phyloP scores from a whole-genome alignment of 148 eudicot species.

The Chenopodium album region DNA sequence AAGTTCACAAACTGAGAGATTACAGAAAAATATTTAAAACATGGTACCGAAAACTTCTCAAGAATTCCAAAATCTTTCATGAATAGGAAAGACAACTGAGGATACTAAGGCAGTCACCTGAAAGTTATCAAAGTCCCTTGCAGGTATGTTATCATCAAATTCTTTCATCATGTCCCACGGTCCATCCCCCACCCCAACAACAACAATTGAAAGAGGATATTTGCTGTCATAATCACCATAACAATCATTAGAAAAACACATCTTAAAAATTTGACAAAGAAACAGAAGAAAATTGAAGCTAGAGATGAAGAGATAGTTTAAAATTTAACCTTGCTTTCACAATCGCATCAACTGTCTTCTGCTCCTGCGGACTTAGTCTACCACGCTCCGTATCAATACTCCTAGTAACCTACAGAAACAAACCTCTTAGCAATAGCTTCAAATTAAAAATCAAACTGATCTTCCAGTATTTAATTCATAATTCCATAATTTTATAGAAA shows the following conservation, averaged over 20 bases:
- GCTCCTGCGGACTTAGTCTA: conserved; percentile 85
- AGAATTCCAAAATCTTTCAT: neutral
- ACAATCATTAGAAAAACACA: conserved; percentile 19
- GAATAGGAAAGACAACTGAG: neutral
- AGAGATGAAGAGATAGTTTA: neutral
- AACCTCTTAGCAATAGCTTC: neutral
- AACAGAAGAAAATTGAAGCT: neutral
- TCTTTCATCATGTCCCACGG: conserved; percentile 99
- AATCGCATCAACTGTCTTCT: conserved; percentile 79
- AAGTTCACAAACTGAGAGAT: conserved; percentile 83
- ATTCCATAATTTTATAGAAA: neutral
- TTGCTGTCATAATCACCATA: conserved; percentile 52
- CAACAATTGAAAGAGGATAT: conserved; percentile 81
- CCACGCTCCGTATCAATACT: conserved; percentile 85
- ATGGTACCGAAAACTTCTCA: neutral
- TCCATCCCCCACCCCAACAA: conserved; percentile 99
- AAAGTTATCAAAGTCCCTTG: conserved; percentile 91
- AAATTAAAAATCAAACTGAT: neutral
- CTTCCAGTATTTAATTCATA: neutral
- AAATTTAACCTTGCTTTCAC: conserved; percentile 71
- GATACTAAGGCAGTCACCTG: conserved; percentile 45
- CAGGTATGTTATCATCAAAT: conserved; percentile 93
- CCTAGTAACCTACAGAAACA: conserved; percentile 72
- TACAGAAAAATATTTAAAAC: neutral
- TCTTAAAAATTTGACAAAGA: neutral